Conservation (phyloP, 140 eudicot species). For the Anethum foeniculum region DNA sequence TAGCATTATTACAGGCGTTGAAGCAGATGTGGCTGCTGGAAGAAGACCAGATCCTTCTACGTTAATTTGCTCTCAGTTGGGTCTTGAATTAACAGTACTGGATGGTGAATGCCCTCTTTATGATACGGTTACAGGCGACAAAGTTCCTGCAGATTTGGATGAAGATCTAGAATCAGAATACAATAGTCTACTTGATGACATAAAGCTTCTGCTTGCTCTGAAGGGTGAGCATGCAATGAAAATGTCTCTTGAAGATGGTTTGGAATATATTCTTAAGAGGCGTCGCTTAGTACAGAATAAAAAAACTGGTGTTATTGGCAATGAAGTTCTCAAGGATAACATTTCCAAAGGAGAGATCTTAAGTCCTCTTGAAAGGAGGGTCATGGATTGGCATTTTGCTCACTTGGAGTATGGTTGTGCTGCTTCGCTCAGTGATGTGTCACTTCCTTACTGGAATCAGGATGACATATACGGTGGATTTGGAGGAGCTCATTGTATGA, state of each 20-base stretch:
- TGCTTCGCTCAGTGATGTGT: conserved; percentile 75
- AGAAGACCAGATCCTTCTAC: conserved; percentile 96
- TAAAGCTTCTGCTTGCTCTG: conserved; percentile 65
- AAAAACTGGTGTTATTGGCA: conserved; percentile 8
- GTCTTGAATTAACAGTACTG: conserved; percentile 83
- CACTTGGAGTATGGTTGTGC: conserved; percentile 99
- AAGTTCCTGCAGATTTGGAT: conserved; percentile 86
- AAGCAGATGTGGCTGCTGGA: conserved; percentile 90
- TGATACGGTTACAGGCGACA: conserved; percentile 76
- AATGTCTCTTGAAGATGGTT: conserved; percentile 95
- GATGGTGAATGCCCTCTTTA: conserved; percentile 96
- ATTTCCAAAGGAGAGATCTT: conserved; percentile 35
- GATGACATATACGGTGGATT: conserved; percentile 95
- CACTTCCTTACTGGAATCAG: conserved; percentile 98
- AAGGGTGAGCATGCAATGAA: conserved; percentile 68
- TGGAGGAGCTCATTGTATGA: conserved; percentile 99
- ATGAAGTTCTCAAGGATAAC: background rate
- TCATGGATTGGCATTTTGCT: conserved; percentile 99
- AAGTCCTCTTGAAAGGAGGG: conserved; percentile 93
- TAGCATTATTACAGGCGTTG: conserved; percentile 96
- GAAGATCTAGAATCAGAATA: conserved; percentile 89
- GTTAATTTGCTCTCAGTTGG: conserved; percentile 87
- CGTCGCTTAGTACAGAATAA: conserved; percentile 34
- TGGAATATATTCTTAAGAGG: conserved; percentile 66
- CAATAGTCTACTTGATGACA: conserved; percentile 86